Conservation (phyloP, 441 rosid species). For the Jatropha podagrica region DNA sequence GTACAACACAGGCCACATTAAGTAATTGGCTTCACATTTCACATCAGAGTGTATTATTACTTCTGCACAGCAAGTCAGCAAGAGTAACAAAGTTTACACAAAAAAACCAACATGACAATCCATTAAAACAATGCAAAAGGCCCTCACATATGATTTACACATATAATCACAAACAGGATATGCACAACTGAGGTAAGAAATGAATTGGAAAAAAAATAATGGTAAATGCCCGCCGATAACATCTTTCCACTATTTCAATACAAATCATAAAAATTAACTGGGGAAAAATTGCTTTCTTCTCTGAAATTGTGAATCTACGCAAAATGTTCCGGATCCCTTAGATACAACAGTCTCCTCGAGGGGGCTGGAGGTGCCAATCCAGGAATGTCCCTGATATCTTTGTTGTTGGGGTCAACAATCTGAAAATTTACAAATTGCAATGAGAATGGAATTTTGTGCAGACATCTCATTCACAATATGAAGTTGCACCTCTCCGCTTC, state of each 20-base stretch:
- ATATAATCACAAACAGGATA: slow-evolving; percentile 28
- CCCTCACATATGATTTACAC: slow-evolving; percentile 42
- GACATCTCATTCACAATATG: neutral
- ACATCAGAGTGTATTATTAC: slow-evolving; percentile 7
- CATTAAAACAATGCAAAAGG: slow-evolving; percentile 21
- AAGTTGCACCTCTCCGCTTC: neutral
- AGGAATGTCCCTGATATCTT: slow-evolving; percentile 91
- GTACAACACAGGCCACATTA: no score
- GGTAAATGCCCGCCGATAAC: slow-evolving; percentile 21
- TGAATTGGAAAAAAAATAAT: neutral
- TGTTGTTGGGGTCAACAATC: slow-evolving; percentile 91
- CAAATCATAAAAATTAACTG: slow-evolving; percentile 12
- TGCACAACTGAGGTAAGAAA: slow-evolving; percentile 44
- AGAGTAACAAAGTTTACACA: slow-evolving; percentile 10
- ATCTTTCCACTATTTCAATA: slow-evolving; percentile 21
- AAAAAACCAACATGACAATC: slow-evolving; percentile 19
- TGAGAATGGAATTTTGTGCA: slow-evolving; percentile 14
- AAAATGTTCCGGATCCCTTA: slow-evolving; percentile 34
- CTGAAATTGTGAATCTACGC: slow-evolving; percentile 26
- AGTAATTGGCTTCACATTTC: slow-evolving; percentile 12
- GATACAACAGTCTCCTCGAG: slow-evolving; percentile 72
- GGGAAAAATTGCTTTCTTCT: neutral
- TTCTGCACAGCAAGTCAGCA: neutral
- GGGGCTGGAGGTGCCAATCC: slow-evolving; percentile 99
- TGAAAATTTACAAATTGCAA: slow-evolving; percentile 32